Conservation (phyloP, 2,329 filamentous ascomycete species). For the Cytospora mali region DNA sequence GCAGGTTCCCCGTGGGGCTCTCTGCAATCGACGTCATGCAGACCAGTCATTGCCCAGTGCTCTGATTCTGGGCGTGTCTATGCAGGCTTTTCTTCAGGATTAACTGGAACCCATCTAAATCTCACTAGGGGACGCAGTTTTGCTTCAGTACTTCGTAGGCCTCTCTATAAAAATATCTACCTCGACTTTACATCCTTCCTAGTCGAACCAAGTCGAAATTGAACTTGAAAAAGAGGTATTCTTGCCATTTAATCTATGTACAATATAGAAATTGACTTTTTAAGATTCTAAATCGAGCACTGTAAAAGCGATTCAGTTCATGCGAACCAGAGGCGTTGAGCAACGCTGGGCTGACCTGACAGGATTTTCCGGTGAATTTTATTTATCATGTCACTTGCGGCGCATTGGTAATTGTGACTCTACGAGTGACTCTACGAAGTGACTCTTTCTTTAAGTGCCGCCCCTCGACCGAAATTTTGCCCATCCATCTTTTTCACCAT, state of each 20-base stretch:
- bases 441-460: slow-evolving; percentile 5
- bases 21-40: slow-evolving; percentile 19
- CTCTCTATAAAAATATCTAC: background rate
- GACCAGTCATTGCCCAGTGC: slow-evolving; percentile 1
- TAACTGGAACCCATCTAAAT: background rate
- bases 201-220: background rate
- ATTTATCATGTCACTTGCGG: background rate
- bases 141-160: too few species aligned
- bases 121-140: background rate
- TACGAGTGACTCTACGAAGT: slow-evolving; percentile 11
- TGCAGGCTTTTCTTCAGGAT: background rate
- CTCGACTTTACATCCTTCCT: background rate
- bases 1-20: slow-evolving; percentile 24
- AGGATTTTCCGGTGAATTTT: slow-evolving; percentile 1
- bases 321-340: background rate
- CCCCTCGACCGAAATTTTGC: slow-evolving; percentile 22
- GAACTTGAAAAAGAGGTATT: background rate
- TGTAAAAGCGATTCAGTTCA: too few species aligned
- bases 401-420: slow-evolving; percentile 3
- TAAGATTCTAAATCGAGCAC: background rate
- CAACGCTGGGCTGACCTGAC: background rate
- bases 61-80: slow-evolving; percentile 8
- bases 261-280: background rate
- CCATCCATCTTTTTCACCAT: slow-evolving; percentile 2
- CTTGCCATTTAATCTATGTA: background rate